Percentiles rank a stretch among this genome's conserved stretches.
Evolutionary conservation across 2,329 filamentous ascomycete genomes (phyloP).

Genomic region (Mycosphaerelloides madeirae): DNA sequence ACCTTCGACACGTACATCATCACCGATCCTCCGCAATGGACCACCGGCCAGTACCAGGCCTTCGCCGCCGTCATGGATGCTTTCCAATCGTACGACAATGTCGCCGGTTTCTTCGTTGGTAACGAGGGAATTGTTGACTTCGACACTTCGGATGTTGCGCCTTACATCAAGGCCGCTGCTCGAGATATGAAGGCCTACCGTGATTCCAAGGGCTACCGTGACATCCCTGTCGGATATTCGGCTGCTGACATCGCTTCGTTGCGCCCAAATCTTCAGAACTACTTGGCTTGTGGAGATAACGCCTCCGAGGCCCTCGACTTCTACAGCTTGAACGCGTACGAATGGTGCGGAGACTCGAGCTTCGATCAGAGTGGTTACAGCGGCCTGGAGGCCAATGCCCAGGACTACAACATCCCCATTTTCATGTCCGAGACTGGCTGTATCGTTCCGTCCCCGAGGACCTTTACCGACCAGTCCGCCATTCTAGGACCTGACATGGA

Average conservation of each 20-base stretch:
- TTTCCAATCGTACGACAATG: conserved; percentile 73
- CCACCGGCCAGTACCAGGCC: conserved; percentile 61
- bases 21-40: conserved; percentile 59
- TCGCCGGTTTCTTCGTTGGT: conserved; percentile 78
- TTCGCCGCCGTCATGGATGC: conserved; percentile 71
- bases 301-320: conserved; percentile 69
- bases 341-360: conserved; percentile 25
- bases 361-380: conserved; percentile 56
- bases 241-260: conserved; percentile 75
- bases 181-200: conserved; percentile 81
- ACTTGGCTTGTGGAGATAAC: conserved; percentile 73
- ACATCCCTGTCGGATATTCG: conserved; percentile 81
- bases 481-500: conserved; percentile 73
- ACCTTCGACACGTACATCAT: conserved; percentile 64
- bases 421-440: conserved; percentile 90
- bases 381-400: conserved; percentile 61
- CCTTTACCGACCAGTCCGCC: conserved; percentile 67
- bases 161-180: conserved; percentile 72
- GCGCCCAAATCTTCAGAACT: conserved; percentile 63
- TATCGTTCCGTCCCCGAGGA: conserved; percentile 59
- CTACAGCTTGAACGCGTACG: conserved; percentile 69
- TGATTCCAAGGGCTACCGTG: conserved; percentile 67
- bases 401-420: conserved; percentile 73
- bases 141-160: conserved; percentile 60
- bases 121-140: conserved; percentile 72